Base-by-base conservation (phyloP, 2,329 filamentous ascomycete species). In the Diaporthe vexans region DNA sequence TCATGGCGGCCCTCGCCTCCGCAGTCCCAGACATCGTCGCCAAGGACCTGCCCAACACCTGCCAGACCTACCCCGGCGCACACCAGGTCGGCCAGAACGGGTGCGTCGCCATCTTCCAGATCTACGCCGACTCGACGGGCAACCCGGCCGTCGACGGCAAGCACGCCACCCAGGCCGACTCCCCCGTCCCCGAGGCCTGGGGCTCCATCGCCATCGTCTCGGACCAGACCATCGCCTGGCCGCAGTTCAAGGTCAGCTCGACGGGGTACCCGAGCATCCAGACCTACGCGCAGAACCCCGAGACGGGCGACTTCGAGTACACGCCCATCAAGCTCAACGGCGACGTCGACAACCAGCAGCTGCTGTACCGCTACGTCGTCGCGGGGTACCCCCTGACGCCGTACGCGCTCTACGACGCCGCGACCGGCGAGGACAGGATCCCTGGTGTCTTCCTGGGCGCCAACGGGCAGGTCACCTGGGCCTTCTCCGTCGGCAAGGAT, bases 1-100 rank as follows among this genome's bases (percentile, higher is more conserved):
- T 67, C 63, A 67, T 67, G 63, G 63, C 63, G 46, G 63, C 46
- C 8, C 21, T 52, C 46, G 63, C 63, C 46, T 67, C 46, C n/a
- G 63, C 63, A 51, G 63, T 48, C 63, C 46, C 63, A 37, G 29
- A 37, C 33, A 13, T 67, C 29, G 4, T 37, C 46, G 63, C 13
- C 29, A 52, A 67, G 46, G 63, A 67, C 26, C 46, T 67, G 13
- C 63, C 63, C 63, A 52, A 67, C 33, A 26, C 21, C 5, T 67
- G 63, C 63, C 29, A 52, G 46, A 67, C 63, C 33, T 67, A 19
- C 63, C 46, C 63, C 8, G 46, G 63, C 46, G 46, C 63, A 3
- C 61, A 67, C 61, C 61, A 52, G 4, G 21, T 37, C 21, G 46
- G 63, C 29, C 63, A 67, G 29, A 26, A 17, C 46, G 63, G 63